These are phyloP conservation scores for Colletotrichum endophyticum DNA, from an alignment of 2,329 filamentous ascomycete species.

Conservation along the genomic window DNA sequence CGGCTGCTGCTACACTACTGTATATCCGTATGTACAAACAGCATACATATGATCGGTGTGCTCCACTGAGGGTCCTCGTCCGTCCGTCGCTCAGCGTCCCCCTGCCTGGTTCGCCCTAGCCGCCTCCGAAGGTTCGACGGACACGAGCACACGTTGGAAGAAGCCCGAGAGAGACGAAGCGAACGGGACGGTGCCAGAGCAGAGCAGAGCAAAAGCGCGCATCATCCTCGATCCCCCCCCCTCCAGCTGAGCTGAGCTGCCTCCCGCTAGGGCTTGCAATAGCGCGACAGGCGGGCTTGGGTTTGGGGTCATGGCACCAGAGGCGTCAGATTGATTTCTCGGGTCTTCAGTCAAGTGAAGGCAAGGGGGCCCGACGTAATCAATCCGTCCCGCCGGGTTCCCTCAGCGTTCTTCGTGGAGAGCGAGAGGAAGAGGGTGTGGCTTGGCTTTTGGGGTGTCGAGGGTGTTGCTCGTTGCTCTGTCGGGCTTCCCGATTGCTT, in stretches of 20 bases:
- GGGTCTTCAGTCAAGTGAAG: no score
- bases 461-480: not conserved
- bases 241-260: not conserved
- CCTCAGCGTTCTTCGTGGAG: not conserved
- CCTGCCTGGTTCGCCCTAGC: not conserved
- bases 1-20: not conserved
- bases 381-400: not conserved
- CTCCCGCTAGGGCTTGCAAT: not conserved
- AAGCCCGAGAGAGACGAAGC: not conserved
- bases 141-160: not conserved
- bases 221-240: not conserved
- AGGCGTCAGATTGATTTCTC: not conserved
- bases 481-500: slow-evolving; percentile 3
- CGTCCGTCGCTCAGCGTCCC: not conserved
- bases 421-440: not conserved
- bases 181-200: no score
- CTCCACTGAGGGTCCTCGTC: slow-evolving; percentile 7
- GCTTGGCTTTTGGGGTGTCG: not conserved
- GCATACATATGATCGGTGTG: not conserved
- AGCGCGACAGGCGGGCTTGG: not conserved
- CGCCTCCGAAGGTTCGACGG: not conserved
- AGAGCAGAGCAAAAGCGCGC: not conserved
- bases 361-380: not conserved
- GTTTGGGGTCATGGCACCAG: not conserved
- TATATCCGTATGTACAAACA: not conserved